Percentiles rank a stretch among this genome's conserved stretches.
Conservation (phyloP, 2,329 filamentous ascomycete species). For the Exophiala spinifera region DNA sequence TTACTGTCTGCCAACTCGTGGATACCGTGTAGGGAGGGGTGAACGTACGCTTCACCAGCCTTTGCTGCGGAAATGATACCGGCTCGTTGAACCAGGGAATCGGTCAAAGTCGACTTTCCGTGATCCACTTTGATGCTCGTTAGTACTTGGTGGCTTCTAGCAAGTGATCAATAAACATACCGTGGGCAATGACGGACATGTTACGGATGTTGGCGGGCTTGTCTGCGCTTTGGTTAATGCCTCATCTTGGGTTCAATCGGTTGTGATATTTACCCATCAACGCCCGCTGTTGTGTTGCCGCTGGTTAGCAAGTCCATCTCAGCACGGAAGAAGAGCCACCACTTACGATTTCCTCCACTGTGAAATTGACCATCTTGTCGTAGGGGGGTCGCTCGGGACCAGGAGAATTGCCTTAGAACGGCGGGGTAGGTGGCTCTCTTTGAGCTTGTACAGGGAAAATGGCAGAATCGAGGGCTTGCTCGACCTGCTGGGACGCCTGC, state of each 20-base stretch:
- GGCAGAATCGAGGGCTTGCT: conserved; percentile 23
- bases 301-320: neutral
- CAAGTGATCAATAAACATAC: conserved; percentile 38
- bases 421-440: conserved; percentile 26
- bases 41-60: conserved; percentile 70
- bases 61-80: conserved; percentile 99
- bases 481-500: conserved; percentile 14
- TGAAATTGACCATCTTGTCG: conserved; percentile 96
- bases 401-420: conserved; percentile 14
- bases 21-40: neutral
- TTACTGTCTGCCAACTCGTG: conserved; percentile 6
- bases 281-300: conserved; percentile 16
- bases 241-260: conserved; percentile 40
- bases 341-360: conserved; percentile 71
- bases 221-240: conserved; percentile 27
- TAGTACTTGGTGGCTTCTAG: neutral
- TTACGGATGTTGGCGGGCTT: conserved; percentile 68
- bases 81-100: conserved; percentile 97
- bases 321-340: conserved; percentile 5
- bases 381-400: conserved; percentile 52
- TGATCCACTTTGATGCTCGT: conserved; percentile 69
- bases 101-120: conserved; percentile 99
- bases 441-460: conserved; percentile 21
- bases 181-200: conserved; percentile 99
- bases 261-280: conserved; percentile 41